Base-by-base conservation (phyloP, 352 stramenopile genomes). In the Pythium sp. region DNA sequence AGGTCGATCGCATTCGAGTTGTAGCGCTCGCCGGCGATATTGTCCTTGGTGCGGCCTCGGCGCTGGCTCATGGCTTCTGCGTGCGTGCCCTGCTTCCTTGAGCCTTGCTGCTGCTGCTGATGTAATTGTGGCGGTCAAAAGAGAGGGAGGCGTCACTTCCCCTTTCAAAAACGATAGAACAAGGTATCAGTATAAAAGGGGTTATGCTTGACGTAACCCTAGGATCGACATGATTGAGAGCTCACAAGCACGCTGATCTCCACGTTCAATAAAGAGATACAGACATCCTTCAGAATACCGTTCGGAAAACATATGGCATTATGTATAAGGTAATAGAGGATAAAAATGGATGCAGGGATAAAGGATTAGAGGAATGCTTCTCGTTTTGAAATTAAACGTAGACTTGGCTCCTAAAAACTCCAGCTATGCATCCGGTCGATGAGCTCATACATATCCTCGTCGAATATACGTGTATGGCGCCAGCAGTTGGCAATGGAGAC, bases 1-100 rank as follows among this genome's bases (percentile, higher is more conserved):
- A 92, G 22, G 12, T 71, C 73, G 41, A 91, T 30, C 20, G 87
- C 87, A 69, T 95, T 95, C 58, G 87, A 84, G 81, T 95, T 85
- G 72, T 95, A 95, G 55, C 79, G 76, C 81, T 95, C 87, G 65
- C 87, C 87, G 5, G 87, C 79, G 65, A 93, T 80, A 64, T 91
- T 95, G 15, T 89, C 75, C 78, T 94, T 93, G 14, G 46, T 32
- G 26, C 85, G 78, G 59, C 87, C 85, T 72, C 91, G 90, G 49
- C 83, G 87, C 49, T 70, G 65, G 34, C 49, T 70, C 64, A 70
- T 67, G 15, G n/a, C 41, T 15, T 2, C 41, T 30, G 22, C n/a
- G 30, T 32, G 30, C 30, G 30, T 56, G 26, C 9, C 24, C 57
- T 71, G 20, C 7, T 32, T n/a, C 41, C 24, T 18, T 12, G 4